These are phyloP conservation scores for Cryomyces minteri DNA, from an alignment of 495 filamentous ascomycete genomes.

Conservation along the genomic window DNA sequence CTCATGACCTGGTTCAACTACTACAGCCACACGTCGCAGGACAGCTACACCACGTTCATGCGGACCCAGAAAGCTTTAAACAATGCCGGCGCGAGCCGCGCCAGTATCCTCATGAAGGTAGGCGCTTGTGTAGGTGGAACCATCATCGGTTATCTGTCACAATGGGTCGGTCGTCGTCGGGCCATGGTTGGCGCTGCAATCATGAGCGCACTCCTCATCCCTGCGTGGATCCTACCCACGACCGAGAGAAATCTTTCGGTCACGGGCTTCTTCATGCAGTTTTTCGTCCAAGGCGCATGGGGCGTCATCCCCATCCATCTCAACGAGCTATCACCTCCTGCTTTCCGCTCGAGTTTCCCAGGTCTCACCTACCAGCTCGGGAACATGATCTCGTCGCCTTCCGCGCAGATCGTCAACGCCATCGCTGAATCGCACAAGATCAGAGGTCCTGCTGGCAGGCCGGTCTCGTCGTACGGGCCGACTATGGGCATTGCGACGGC, in stretches of 20 bases:
- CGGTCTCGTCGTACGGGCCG: conserved; percentile 46
- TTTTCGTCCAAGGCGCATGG: conserved; percentile 64
- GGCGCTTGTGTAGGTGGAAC: conserved; percentile 59
- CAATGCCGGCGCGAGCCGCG: conserved; percentile 41
- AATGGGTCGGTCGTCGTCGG: conserved; percentile 51
- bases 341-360: conserved; percentile 52
- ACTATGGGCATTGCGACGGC: conserved; percentile 51
- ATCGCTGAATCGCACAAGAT: conserved; percentile 38
- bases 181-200: conserved; percentile 42
- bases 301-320: conserved; percentile 65
- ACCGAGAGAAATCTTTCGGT: conserved; percentile 37
- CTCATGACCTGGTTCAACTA: conserved; percentile 53
- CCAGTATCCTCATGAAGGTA: conserved; percentile 52
- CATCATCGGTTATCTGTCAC: conserved; percentile 51
- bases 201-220: conserved; percentile 39
- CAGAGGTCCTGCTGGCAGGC: conserved; percentile 24
- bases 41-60: conserved; percentile 65
- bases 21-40: conserved; percentile 51
- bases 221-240: conserved; percentile 51
- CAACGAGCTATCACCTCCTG: conserved; percentile 56
- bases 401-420: conserved; percentile 52
- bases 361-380: conserved; percentile 54
- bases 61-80: conserved; percentile 43
- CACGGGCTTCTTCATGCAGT: conserved; percentile 58
- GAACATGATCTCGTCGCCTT: conserved; percentile 58